Conservation (phyloP, 495 filamentous ascomycete species). For the Peziza echinospora region DNA sequence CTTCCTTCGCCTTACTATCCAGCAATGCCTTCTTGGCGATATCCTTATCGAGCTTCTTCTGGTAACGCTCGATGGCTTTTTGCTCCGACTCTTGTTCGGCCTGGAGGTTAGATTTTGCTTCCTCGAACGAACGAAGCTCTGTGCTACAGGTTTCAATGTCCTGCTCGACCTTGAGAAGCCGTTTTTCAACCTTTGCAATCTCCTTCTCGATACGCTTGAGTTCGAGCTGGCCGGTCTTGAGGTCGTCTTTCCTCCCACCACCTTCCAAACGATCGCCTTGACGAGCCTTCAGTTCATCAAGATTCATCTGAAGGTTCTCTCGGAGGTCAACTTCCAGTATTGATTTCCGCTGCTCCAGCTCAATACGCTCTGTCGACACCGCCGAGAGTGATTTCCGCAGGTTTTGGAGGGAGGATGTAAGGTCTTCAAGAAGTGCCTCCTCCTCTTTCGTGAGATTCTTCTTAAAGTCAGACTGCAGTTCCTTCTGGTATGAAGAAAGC, state of each 20-base stretch:
- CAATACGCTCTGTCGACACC: constrained; percentile 46
- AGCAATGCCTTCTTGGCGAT: constrained; percentile 67
- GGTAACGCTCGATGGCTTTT: constrained; percentile 60
- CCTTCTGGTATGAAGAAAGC: constrained; percentile 47
- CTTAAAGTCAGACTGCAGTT: constrained; percentile 72
- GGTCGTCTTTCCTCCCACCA: constrained; percentile 37
- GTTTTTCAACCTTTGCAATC: constrained; percentile 38
- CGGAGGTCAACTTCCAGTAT: constrained; percentile 62
- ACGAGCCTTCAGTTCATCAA: constrained; percentile 68
- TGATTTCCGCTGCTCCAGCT: constrained; percentile 59
- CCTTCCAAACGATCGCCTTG: constrained; percentile 43
- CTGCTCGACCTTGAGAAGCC: constrained; percentile 47
- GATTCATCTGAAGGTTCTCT: constrained; percentile 60
- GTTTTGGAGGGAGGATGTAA: constrained; percentile 45
- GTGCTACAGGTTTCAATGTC: constrained; percentile 43
- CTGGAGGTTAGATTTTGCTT: constrained; percentile 42
- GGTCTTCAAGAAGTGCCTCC: constrained; percentile 53
- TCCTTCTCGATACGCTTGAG: constrained; percentile 51
- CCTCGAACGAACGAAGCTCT: constrained; percentile 37
- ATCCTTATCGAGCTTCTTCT: constrained; percentile 80
- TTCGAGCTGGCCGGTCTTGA: constrained; percentile 62
- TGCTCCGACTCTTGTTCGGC: constrained; percentile 52
- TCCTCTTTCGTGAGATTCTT: constrained; percentile 67
- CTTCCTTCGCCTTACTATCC: constrained; percentile 52
- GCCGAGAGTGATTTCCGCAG: constrained; percentile 53